Evolutionary conservation across 2,329 filamentous ascomycete species (phyloP).

Genomic region (Blumeriella jaapii): DNA sequence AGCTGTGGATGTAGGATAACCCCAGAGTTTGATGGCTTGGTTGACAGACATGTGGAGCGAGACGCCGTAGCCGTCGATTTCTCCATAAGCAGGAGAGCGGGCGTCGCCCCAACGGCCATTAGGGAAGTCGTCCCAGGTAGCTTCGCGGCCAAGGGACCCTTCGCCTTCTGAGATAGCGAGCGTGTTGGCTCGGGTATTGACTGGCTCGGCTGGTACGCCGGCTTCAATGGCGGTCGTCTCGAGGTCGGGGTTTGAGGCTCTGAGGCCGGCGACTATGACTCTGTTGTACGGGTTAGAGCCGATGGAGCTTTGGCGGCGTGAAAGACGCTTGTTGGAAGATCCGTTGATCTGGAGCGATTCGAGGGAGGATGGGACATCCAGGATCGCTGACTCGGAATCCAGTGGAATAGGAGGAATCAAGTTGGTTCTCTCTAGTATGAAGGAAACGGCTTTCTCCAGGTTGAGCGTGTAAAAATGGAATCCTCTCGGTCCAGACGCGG

Average conservation of each 20-base stretch:
- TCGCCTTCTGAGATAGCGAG: slow-evolving; percentile 91
- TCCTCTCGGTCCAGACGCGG: slow-evolving; percentile 52
- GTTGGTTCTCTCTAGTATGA: slow-evolving; percentile 76
- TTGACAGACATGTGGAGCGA: slow-evolving; percentile 82
- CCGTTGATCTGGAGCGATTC: slow-evolving; percentile 41
- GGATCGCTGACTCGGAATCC: slow-evolving; percentile 29
- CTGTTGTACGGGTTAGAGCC: slow-evolving; percentile 81
- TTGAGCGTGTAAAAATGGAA: slow-evolving; percentile 99
- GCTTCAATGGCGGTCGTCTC: slow-evolving; percentile 70
- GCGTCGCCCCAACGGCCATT: slow-evolving; percentile 95
- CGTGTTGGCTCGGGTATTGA: slow-evolving; percentile 73
- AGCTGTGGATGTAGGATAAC: slow-evolving; percentile 52
- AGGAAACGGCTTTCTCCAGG: slow-evolving; percentile 87
- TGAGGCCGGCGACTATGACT: slow-evolving; percentile 62
- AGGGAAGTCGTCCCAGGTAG: slow-evolving; percentile 97
- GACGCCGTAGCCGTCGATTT: slow-evolving; percentile 98
- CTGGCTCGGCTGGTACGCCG: slow-evolving; percentile 57
- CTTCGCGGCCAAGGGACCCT: slow-evolving; percentile 78
- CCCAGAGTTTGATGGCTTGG: slow-evolving; percentile 78
- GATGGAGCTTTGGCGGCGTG: slow-evolving; percentile 38
- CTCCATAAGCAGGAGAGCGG: slow-evolving; percentile 83
- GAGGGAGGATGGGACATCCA: slow-evolving; percentile 35
- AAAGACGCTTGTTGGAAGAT: slow-evolving; percentile 17
- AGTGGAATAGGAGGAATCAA: slow-evolving; percentile 55
- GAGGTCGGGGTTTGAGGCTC: slow-evolving; percentile 47